phyloP scores from a whole-genome alignment of 2,329 filamentous ascomycete species.

The Neonectria punicea region DNA sequence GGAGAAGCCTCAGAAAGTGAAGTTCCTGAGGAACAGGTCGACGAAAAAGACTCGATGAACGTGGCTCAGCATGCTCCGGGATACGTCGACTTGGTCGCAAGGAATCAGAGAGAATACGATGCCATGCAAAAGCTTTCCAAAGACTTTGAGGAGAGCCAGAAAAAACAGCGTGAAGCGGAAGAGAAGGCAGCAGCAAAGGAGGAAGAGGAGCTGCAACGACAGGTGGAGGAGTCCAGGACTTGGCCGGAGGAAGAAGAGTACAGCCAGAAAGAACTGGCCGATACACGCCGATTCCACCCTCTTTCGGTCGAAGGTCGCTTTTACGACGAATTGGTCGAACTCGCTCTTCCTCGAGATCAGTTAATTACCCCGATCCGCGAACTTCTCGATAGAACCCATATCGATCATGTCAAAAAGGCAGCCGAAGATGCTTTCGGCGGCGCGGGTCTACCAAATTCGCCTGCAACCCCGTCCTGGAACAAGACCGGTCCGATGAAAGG shows the following conservation, averaged over 20 bases:
- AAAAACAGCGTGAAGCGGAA: conserved; percentile 46
- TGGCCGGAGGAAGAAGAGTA: conserved; percentile 48
- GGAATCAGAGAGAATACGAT: conserved; percentile 64
- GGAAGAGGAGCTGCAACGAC: conserved; percentile 45
- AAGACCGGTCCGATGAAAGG: conserved; percentile 70
- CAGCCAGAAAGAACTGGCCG: conserved; percentile 47
- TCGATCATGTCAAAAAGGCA: conserved; percentile 78
- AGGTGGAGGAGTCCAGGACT: conserved; percentile 38
- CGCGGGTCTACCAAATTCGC: conserved; percentile 77
- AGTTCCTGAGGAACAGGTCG: conserved; percentile 28
- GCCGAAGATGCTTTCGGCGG: conserved; percentile 84
- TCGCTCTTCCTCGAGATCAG: conserved; percentile 76
- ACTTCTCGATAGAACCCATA: conserved; percentile 74
- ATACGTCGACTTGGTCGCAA: conserved; percentile 61
- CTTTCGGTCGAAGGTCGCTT: conserved; percentile 80
- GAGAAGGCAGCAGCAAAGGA: conserved; percentile 47
- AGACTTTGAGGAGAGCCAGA: conserved; percentile 63
- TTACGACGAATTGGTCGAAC: conserved; percentile 76
- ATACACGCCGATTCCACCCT: conserved; percentile 72
- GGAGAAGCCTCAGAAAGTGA: conserved; percentile 18
- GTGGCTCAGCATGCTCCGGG: conserved; percentile 44
- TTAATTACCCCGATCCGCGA: conserved; percentile 76
- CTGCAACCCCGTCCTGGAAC: conserved; percentile 71
- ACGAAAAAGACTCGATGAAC: conserved; percentile 43
- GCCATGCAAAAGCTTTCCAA: conserved; percentile 65